phyloP scores from a whole-genome alignment of 106 monocot species.

The Acanthochlamys bracteata region DNA sequence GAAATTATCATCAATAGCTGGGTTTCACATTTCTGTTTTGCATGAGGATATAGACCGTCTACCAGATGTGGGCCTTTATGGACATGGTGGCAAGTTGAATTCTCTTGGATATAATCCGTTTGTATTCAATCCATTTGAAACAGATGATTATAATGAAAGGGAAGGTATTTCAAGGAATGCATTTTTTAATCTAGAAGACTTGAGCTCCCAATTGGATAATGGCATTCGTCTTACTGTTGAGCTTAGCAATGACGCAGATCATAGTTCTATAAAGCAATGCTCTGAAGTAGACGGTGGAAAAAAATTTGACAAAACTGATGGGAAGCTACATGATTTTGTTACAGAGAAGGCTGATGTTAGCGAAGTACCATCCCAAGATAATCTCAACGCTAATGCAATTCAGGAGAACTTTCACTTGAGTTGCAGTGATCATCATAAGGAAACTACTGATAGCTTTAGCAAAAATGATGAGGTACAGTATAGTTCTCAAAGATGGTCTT shows the following conservation, averaged over 20 bases:
- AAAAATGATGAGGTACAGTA: not conserved
- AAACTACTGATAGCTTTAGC: not conserved
- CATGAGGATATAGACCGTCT: not conserved
- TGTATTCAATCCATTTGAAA: not conserved
- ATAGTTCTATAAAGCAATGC: not conserved
- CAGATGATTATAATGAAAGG: not conserved
- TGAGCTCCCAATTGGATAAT: not conserved
- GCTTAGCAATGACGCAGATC: constrained; percentile 5
- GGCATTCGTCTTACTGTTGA: not conserved
- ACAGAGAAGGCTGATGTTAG: constrained; percentile 3
- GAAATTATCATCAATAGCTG: constrained; percentile 1
- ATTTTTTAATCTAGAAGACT: not conserved
- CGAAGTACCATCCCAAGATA: constrained; percentile 9
- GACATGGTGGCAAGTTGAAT: not conserved
- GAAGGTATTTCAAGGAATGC: not conserved
- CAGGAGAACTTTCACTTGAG: not conserved
- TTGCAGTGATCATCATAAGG: constrained; percentile 6
- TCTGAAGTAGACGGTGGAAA: constrained; percentile 8
- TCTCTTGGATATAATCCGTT: not conserved
- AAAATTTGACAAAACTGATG: not conserved
- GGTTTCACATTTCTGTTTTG: not conserved
- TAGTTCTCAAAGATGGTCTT: not conserved
- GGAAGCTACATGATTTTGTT: not conserved
- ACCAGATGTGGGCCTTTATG: too few species aligned
- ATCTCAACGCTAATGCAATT: not conserved